Evolutionary conservation across 768 basidiomycete genomes (phyloP), one percentile per base, ranked within the genome.

Genomic region (Boletus sp.): DNA sequence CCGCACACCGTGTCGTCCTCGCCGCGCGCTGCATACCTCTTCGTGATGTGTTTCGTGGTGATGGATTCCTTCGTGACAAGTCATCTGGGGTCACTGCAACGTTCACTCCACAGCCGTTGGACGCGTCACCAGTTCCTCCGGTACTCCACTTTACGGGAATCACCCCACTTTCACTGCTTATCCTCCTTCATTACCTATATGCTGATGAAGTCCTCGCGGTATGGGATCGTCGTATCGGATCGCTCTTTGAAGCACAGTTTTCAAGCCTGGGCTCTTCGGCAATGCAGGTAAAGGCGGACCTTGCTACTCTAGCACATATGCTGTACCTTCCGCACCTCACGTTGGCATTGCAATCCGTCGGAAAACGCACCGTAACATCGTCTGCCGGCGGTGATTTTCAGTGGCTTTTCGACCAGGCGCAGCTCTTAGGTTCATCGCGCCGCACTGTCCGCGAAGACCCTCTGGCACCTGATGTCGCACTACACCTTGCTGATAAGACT

Each of bases 101-200:
- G 2, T 48, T 67, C 30, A 23, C 51, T 56, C 51, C 64, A n/a
- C 61, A 32, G 5, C 23, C 15, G 3, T 11, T 10, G 17, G 54
- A 23, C 25, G 11, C 7, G 11, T 25, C 42, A 30, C 47, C 29
- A 17, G 37, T 42, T 43, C 47, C 33, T 33, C 38, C 47, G 1
- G 37, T 30, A 8, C 54, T 71, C 14, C 65, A 66, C 17, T 62
- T 96, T 41, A 64, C 74, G 0, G 83, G 83, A 2, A 83, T 82
- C 56, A 80, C 84, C 42, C 77, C 87, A 0, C 72, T 95, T 7
- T 74, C 91, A 0, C 70, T 87, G 15, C 79, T 97, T 15, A 77
- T 96, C 21, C 74, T 98, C 19, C 68, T 97, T 19, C 79, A 84
- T 23, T 98, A 93, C 64, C 70, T 98, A n/a, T 98, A 98, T 70